Percentiles rank a stretch among this genome's conserved stretches.
phyloP scores from a whole-genome alignment of 345 rosid species.

The Eucalyptus victrix region DNA sequence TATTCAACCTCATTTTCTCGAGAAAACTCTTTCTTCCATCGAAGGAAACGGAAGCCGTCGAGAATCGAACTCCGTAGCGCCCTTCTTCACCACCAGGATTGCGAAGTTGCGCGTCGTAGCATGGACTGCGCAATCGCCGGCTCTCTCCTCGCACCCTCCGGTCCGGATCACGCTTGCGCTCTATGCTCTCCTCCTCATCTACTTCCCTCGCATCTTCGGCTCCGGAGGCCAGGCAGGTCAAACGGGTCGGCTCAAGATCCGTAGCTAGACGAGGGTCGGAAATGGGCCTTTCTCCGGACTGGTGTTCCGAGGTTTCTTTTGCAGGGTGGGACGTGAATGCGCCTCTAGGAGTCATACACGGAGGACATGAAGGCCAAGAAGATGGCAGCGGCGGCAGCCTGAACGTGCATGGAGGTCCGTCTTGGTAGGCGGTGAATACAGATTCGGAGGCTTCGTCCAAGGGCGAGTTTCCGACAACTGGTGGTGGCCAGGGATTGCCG shows the following conservation, averaged over 20 bases:
- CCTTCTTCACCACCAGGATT: neutral
- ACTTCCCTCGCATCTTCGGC: no score
- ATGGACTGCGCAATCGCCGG: neutral
- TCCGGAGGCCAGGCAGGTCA: no score
- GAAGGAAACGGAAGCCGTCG: neutral
- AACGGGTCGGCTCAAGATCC: no score
- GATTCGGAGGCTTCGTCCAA: conserved; percentile 39
- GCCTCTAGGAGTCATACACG: conserved; percentile 66
- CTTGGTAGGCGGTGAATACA: conserved; percentile 11
- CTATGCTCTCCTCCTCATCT: no score
- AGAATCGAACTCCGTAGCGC: neutral
- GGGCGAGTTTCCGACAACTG: conserved; percentile 5
- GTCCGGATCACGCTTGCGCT: no score
- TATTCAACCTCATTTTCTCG: neutral
- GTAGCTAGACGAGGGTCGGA: neutral
- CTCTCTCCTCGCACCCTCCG: conserved; percentile 8
- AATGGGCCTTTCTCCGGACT: neutral
- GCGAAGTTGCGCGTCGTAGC: neutral
- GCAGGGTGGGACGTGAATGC: conserved; percentile 74
- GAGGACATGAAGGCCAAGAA: conserved; percentile 34
- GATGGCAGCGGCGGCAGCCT: neutral
- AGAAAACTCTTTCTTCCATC: neutral
- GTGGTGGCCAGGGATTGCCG: conserved; percentile 27
- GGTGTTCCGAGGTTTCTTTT: conserved; percentile 5
- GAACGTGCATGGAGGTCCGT: neutral